A percentile compares a stretch with the other conserved stretches of the same genome.
Conservation (phyloP, 495 filamentous ascomycete genomes). For the Penicillium argentinense region DNA sequence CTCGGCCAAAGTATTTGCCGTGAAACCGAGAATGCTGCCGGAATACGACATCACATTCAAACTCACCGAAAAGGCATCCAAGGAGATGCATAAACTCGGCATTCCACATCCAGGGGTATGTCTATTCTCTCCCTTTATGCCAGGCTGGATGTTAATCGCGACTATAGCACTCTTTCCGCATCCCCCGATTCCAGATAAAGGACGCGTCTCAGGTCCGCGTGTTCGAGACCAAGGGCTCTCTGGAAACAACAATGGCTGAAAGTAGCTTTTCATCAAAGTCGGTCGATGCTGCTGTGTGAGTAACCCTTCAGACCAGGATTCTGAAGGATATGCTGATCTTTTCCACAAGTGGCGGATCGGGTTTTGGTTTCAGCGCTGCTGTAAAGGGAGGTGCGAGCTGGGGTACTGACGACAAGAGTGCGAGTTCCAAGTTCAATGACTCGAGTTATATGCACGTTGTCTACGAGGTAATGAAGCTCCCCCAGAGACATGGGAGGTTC, state of each 20-base stretch:
- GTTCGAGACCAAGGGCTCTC: slow-evolving; percentile 8
- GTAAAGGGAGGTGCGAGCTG: slow-evolving; percentile 6
- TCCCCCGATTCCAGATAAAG: slow-evolving; percentile 8
- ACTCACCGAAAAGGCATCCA: background rate
- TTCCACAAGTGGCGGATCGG: slow-evolving; percentile 3
- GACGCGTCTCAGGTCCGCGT: slow-evolving; percentile 7
- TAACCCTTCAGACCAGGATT: background rate
- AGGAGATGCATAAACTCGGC: slow-evolving; percentile 4
- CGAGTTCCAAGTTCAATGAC: slow-evolving; percentile 7
- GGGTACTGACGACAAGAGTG: background rate
- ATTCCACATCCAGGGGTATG: background rate
- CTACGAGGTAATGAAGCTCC: background rate
- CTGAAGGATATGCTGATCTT: slow-evolving; percentile 2
- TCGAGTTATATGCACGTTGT: slow-evolving; percentile 9
- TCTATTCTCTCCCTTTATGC: background rate
- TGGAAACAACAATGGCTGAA: slow-evolving; percentile 4
- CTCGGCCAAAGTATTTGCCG: slow-evolving; percentile 6
- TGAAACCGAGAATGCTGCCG: slow-evolving; percentile 8
- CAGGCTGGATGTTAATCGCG: background rate
- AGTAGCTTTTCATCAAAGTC: slow-evolving; percentile 2
- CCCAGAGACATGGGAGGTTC: background rate
- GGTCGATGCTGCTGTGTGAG: slow-evolving; percentile 6
- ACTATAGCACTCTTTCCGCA: slow-evolving; percentile 5
- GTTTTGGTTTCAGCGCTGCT: slow-evolving; percentile 7
- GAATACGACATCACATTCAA: slow-evolving; percentile 9